Evolutionary conservation across 352 stramenopile species (phyloP).

Genomic region (Globisporangium iwayamae): DNA sequence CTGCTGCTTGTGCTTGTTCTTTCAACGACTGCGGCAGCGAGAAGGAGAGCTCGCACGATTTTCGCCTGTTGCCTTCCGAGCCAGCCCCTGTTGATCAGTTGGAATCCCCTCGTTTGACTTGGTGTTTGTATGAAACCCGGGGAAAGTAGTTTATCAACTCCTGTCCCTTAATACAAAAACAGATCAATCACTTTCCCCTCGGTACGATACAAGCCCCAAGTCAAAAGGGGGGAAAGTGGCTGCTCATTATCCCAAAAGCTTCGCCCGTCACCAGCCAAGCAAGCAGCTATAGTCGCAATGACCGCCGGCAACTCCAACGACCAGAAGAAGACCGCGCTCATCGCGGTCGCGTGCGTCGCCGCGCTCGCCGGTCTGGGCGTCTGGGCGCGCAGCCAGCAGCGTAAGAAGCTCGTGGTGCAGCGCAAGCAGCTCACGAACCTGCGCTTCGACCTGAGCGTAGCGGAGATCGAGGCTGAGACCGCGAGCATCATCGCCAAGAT

Average conservation of each 20-base stretch:
- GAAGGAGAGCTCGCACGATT: no score
- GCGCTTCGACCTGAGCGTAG: constrained; percentile 69
- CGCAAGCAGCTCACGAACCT: constrained; percentile 60
- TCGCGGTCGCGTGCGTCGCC: constrained; percentile 42
- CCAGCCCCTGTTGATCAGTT: no score
- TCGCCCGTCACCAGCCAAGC: background rate
- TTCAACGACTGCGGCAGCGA: no score
- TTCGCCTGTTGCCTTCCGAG: no score
- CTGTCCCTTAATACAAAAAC: no score
- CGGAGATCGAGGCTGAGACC: constrained; percentile 72
- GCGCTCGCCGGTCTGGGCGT: constrained; percentile 47
- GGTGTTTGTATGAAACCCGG: no score
- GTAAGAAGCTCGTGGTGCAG: constrained; percentile 29
- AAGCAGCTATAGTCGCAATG: background rate
- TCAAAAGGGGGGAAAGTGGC: background rate
- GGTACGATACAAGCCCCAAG: no score
- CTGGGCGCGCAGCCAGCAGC: constrained; percentile 48
- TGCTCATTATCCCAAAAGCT: constrained; percentile 1
- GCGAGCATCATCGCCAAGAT: constrained; percentile 62
- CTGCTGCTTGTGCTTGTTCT: no score
- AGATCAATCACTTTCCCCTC: no score
- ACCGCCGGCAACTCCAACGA: constrained; percentile 23
- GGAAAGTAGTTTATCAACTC: no score
- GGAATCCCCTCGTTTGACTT: no score
- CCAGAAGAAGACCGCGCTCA: constrained; percentile 55